A percentile compares a stretch with the other conserved stretches of the same genome.
Evolutionary conservation across 1,139 yeast genomes (phyloP).

Genomic region (Debaryomyces udenii): DNA sequence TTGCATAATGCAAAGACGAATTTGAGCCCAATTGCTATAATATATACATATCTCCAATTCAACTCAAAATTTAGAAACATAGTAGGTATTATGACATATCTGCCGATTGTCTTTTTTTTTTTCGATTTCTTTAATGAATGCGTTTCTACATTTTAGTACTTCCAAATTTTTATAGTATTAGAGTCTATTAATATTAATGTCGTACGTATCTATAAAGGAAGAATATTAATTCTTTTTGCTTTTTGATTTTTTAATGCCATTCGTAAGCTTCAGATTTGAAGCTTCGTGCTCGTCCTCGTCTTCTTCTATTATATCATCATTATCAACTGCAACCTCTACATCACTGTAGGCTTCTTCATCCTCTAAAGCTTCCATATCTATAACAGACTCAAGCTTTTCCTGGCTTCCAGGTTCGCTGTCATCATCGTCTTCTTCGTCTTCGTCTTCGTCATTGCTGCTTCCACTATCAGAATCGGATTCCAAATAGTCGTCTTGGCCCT

Average conservation of each 20-base stretch:
- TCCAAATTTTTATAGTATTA: too few relatives aligned
- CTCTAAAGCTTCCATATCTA: conserved; percentile 11
- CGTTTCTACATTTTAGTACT: neutral
- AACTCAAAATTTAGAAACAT: conserved; percentile 7
- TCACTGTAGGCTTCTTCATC: conserved; percentile 15
- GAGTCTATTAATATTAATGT: conserved; percentile 1
- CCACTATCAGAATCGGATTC: conserved; percentile 11
- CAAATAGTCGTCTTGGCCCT: conserved; percentile 9
- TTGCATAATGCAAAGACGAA: conserved; percentile 65
- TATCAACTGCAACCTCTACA: conserved; percentile 10
- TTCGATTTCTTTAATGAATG: neutral
- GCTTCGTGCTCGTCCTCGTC: conserved; percentile 5
- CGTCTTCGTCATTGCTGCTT: conserved; percentile 2
- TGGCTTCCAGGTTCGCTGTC: neutral
- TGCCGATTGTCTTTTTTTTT: neutral
- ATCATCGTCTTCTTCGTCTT: conserved; percentile 4
- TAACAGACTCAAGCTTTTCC: conserved; percentile 2
- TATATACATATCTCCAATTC: conserved; percentile 51
- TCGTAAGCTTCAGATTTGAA: conserved; percentile 1
- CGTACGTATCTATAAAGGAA: conserved; percentile 1
- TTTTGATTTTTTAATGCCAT: conserved; percentile 4
- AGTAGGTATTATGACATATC: neutral
- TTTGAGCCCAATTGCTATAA: conserved; percentile 49
- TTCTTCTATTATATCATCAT: conserved; percentile 6
- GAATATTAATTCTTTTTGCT: neutral